Evolutionary conservation across 768 basidiomycete species (phyloP), one percentile per base, ranked within the genome.

Genomic region (Psilocybe sp.): DNA sequence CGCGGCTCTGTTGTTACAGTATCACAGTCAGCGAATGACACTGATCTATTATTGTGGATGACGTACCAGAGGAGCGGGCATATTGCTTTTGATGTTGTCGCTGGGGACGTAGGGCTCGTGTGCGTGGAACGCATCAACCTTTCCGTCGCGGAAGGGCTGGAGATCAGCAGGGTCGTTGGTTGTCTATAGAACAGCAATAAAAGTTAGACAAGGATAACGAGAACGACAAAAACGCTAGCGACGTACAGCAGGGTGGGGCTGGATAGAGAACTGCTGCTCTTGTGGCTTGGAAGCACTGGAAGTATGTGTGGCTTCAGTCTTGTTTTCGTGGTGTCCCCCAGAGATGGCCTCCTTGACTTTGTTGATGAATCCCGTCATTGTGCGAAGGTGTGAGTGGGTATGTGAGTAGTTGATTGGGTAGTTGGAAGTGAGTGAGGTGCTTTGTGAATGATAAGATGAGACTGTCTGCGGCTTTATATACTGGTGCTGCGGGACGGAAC

Each of bases 201-300:
- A 38, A 28, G 37, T 40, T 32, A 3, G 45, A 16, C 23, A 18
- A 41, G 4, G 35, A 32, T 28, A 4, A 23, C 2, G 9, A 1
- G 18, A 34, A 20, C 13, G 9, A 35, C 50, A 37, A 28, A 35
- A 36, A 48, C 4, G 23, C 7, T 28, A 3, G 23, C 23, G 40
- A 53, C 58, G 33, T 57, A 82, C 82, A 56, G 83, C 82, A 43
- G 83, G 84, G 60, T 85, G 81, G 16, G 84, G 84, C 49, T 76
- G 72, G 58, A 80, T 85, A 42, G 65, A 66, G 64, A 76, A 84
- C 1, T 56, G 60, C 43, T 69, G 75, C 57, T 81, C 76, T n/a
- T 46, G 41, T 6, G 51, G 47, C 18, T 43, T 15, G 9, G 11
- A 23, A 6, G 44, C 41, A 31, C 47, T 28, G 3, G 23, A 28